Evolutionary conservation across 2,329 filamentous ascomycete genomes (phyloP).

Genomic region (Pyricularia grisea): DNA sequence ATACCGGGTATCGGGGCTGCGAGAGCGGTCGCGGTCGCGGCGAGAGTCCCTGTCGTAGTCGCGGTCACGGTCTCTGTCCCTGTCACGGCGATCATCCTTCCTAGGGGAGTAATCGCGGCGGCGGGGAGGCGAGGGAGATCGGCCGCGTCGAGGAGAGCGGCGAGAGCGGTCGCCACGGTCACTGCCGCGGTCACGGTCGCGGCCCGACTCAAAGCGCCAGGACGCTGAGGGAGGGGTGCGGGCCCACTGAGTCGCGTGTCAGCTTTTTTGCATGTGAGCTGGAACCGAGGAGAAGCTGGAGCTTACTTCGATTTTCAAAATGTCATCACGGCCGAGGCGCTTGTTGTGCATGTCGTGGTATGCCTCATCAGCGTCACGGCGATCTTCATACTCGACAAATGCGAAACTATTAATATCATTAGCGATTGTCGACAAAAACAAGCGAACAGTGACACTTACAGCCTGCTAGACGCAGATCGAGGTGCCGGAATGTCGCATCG

Average conservation of each 20-base stretch:
- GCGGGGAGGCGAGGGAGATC: slow-evolving; percentile 68
- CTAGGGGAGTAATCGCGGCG: slow-evolving; percentile 78
- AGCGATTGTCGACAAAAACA: neutral
- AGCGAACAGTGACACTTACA: slow-evolving; percentile 54
- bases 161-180: slow-evolving; percentile 26
- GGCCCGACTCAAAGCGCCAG: slow-evolving; percentile 94
- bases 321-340: slow-evolving; percentile 88
- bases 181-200: slow-evolving; percentile 46
- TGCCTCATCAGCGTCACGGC: slow-evolving; percentile 94
- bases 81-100: slow-evolving; percentile 78
- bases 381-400: slow-evolving; percentile 98
- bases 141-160: slow-evolving; percentile 54
- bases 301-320: slow-evolving; percentile 92
- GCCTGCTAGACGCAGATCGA: slow-evolving; percentile 82
- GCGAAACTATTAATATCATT: slow-evolving; percentile 56
- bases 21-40: slow-evolving; percentile 62
- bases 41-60: slow-evolving; percentile 61
- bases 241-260: slow-evolving; percentile 64
- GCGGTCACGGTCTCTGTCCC: slow-evolving; percentile 58
- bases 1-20: slow-evolving; percentile 57
- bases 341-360: slow-evolving; percentile 99
- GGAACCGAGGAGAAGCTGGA: neutral
- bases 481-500: slow-evolving; percentile 97
- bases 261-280: neutral
- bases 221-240: slow-evolving; percentile 95